Base-by-base conservation (phyloP, 306 rosid genomes). In the Quercus variabilis region DNA sequence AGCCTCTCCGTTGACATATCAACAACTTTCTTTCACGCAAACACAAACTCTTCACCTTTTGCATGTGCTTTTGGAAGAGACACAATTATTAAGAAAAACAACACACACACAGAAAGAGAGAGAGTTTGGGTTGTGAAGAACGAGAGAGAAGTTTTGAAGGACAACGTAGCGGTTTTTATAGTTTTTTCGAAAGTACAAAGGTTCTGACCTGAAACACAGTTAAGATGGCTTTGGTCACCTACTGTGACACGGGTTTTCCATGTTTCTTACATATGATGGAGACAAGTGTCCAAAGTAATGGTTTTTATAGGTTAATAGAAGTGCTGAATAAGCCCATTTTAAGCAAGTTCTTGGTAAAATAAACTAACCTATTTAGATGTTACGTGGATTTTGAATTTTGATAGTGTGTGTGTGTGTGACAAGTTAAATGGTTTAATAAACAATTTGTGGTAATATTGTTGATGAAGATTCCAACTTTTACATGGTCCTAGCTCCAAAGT, bases 1-100 rank as follows among this genome's bases (percentile, higher is more conserved):
- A 94, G 81, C 78, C 88, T 90, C 77, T 92, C 93, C 54, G 89
- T 77, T 54, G 92, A 89, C 98, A 91, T 93, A 52, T 21, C 80
- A 41, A n/a, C 80, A 38, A 63, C 64, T 46, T 46, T 59, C 58
- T 46, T 64, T 26, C 49, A 56, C 43, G 18, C 12, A 49, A 23
- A 3, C 28, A 18, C 63, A 59, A 6, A 33, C 33, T 49, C 6
- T 5, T 5, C 60, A 21, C 14, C 35, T 71, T 49, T 49, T 41
- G 76, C 80, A 76, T 81, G 70, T 67, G 76, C 33, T 79, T 52
- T 5, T 3, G 78, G 21, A 31, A 18, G 30, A 41, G 20, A 76
- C 14, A 41, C 4, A 31, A 31, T 31, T 31, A 31, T 31, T 31
- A 31, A 77, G 35, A 69, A 7, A 68, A 25, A 55, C n/a, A 14